Conservation (phyloP, 805 yeast genomes). For the Saturnispora serradocipensis region DNA sequence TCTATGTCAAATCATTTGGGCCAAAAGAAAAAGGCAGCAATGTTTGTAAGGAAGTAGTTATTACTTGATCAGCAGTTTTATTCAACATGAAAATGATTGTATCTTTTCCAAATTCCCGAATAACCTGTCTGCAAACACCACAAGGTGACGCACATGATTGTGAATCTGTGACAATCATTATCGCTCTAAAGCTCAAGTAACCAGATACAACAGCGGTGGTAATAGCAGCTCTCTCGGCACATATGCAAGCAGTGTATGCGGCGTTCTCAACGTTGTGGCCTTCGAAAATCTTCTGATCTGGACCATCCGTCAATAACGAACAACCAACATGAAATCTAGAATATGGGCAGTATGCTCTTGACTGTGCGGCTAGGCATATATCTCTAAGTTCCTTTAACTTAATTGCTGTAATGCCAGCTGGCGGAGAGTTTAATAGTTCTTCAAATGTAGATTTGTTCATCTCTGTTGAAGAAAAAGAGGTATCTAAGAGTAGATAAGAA, state of each 20-base stretch:
- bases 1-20: slow-evolving; percentile 47
- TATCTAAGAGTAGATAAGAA: neutral
- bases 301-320: slow-evolving; percentile 45
- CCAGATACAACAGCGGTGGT: slow-evolving; percentile 43
- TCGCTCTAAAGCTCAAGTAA: slow-evolving; percentile 38
- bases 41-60: slow-evolving; percentile 45
- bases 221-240: slow-evolving; percentile 69
- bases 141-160: slow-evolving; percentile 69
- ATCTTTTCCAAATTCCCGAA: slow-evolving; percentile 64
- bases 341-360: slow-evolving; percentile 58
- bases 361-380: slow-evolving; percentile 14
- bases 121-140: slow-evolving; percentile 87
- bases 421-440: neutral
- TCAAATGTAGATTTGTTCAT: slow-evolving; percentile 1
- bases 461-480: neutral
- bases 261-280: slow-evolving; percentile 97
- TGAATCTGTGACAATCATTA: slow-evolving; percentile 60
- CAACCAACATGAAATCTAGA: slow-evolving; percentile 83
- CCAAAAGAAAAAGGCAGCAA: slow-evolving; percentile 82
- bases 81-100: slow-evolving; percentile 65
- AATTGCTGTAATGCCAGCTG: neutral
- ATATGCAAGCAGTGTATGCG: slow-evolving; percentile 66
- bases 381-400: neutral
- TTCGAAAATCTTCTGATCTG: slow-evolving; percentile 37
- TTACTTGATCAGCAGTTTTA: slow-evolving; percentile 36